Evolutionary conservation across 1,139 yeast species (phyloP), one percentile per base, ranked within the genome.

Genomic region (Geotrichum aggregatum): DNA sequence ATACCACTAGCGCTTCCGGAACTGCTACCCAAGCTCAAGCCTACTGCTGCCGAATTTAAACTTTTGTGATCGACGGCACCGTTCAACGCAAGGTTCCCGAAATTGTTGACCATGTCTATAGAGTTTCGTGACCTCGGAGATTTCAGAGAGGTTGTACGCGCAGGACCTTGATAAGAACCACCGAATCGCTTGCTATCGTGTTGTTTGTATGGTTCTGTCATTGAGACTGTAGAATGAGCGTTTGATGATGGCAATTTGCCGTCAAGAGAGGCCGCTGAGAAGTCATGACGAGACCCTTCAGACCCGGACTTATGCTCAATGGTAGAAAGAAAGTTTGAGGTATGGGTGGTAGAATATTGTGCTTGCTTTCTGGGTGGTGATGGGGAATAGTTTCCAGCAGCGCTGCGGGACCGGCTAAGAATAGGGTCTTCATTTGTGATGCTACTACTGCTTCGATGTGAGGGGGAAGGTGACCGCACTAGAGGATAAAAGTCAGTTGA

Each of bases 121-220:
- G 44, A 40, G 14, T 40, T 28, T 11, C 44, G 31, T 4, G 31
- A n/a, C 21, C 44, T 26, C 3, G 44, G 44, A 6, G 43, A 39
- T 30, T 16, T 40, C 11, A 6, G 36, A 5, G 36, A 33, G 6
- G 5, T 33, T 33, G 36, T 4, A n/a, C 33, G 42, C 42, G 42
- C 42, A 22, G 42, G 22, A 21, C 44, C 26, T 11, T 26, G 33
- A 22, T 14, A 40, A 14, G 31, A 24, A n/a, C 36, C 36, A n/a
- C 36, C 36, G 18, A 33, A 33, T 33, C 36, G 36, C 13, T 33
- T 33, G 18, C 36, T 33, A 14, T 33, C 13, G 18, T 14, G 14
- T 13, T 33, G 36, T 33, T 13, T 13, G 36, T 33, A 13, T 33
- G 36, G 11, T n/a, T 13, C n/a, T n/a, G n/a, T n/a, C n/a, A n/a